Evolutionary conservation across 352 stramenopile species (phyloP).

Genomic region (Globisporangium paddicum): DNA sequence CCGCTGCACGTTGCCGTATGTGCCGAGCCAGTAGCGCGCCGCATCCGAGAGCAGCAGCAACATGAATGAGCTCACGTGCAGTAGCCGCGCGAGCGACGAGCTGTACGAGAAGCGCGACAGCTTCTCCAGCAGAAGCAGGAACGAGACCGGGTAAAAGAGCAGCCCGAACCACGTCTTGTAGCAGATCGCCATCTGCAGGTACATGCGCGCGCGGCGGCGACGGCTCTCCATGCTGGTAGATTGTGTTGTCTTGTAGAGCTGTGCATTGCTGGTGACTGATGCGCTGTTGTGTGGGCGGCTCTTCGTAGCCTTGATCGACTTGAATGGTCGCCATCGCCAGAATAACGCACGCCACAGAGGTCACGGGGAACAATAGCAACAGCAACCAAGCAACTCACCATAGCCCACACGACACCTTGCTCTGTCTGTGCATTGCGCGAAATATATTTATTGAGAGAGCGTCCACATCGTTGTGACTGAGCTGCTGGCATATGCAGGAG

Average conservation of each 20-base stretch:
- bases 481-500: not conserved
- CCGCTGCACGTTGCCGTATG: conserved; percentile 42
- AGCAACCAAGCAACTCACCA: not conserved
- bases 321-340: conserved; percentile 1
- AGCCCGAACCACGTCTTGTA: conserved; percentile 47
- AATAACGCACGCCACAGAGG: conserved; percentile 1
- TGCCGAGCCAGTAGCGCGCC: conserved; percentile 54
- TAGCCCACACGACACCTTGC: not conserved
- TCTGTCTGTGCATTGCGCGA: not conserved
- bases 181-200: conserved; percentile 58
- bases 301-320: not conserved
- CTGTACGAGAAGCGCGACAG: conserved; percentile 30
- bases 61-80: conserved; percentile 40
- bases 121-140: conserved; percentile 59
- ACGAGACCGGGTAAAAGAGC: conserved; percentile 59
- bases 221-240: conserved; percentile 17
- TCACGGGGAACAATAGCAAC: not conserved
- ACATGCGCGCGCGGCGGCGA: conserved; percentile 33
- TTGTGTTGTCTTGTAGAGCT: not conserved
- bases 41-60: conserved; percentile 40
- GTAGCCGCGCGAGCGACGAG: conserved; percentile 30
- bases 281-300: not conserved
- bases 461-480: not conserved
- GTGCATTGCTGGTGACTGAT: not conserved
- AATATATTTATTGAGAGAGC: not conserved